Evolutionary conservation across 495 filamentous ascomycete genomes (phyloP).

Genomic region (Neurospora sp.): DNA sequence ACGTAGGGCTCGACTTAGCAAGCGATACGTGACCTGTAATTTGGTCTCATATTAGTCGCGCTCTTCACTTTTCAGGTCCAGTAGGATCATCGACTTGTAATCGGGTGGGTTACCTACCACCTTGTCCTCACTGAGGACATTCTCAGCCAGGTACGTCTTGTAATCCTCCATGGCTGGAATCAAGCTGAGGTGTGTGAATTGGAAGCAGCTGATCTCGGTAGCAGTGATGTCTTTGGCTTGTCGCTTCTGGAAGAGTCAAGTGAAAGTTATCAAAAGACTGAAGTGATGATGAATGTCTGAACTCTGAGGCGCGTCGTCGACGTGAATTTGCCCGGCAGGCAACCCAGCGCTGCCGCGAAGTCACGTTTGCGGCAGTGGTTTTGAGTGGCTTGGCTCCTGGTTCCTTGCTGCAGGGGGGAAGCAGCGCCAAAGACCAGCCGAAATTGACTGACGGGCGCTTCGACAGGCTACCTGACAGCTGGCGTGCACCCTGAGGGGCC

Average conservation of each 20-base stretch:
- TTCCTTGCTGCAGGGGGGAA: not conserved
- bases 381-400: conserved; percentile 6
- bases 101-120: conserved; percentile 43
- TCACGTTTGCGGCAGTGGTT: conserved; percentile 13
- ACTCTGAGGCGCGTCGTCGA: conserved; percentile 1
- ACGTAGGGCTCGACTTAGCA: conserved; percentile 66
- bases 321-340: not conserved
- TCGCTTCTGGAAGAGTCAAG: not conserved
- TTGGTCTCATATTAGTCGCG: not conserved
- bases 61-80: not conserved
- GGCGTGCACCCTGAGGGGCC: not conserved
- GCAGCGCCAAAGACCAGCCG: not conserved
- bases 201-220: not conserved
- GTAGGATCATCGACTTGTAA: not conserved
- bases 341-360: conserved; percentile 9
- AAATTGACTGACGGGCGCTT: not conserved
- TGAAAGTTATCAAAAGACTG: not conserved
- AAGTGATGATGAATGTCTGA: not conserved
- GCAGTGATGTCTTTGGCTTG: not conserved
- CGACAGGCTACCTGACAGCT: not conserved
- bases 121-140: conserved; percentile 66
- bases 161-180: conserved; percentile 42
- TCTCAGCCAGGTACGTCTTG: conserved; percentile 60
- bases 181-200: not conserved
- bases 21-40: conserved; percentile 71